Conservation (phyloP, 495 filamentous ascomycete genomes). For the Aspergillus coremiiformis region DNA sequence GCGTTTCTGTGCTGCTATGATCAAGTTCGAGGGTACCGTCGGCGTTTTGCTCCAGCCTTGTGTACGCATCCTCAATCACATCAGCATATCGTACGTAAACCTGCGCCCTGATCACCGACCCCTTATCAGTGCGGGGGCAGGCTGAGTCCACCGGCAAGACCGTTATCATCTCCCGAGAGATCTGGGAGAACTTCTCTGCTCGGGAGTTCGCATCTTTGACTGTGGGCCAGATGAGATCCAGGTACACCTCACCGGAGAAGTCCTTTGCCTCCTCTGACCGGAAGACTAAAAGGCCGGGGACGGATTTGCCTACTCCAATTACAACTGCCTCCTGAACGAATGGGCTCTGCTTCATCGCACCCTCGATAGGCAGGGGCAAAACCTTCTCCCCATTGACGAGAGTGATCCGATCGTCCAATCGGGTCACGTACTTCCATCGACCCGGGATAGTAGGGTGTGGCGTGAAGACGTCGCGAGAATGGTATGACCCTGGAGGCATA, state of each 20-base stretch:
- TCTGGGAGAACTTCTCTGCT: conserved; percentile 48
- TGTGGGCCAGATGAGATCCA: conserved; percentile 41
- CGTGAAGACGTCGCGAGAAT: conserved; percentile 55
- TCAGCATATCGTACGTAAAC: conserved; percentile 42
- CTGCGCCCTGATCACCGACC: conserved; percentile 48
- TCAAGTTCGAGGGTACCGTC: conserved; percentile 29
- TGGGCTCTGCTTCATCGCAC: conserved; percentile 42
- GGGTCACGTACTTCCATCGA: conserved; percentile 57
- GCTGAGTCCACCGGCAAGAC: conserved; percentile 32
- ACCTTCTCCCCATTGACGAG: conserved; percentile 65
- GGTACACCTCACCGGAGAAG: conserved; percentile 32
- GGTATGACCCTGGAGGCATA: conserved; percentile 43
- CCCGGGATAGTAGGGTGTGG: conserved; percentile 51
- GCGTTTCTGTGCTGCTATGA: conserved; percentile 29
- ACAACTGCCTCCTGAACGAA: conserved; percentile 51
- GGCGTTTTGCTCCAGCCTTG: conserved; percentile 20
- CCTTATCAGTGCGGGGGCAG: conserved; percentile 49
- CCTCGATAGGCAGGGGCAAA: conserved; percentile 56
- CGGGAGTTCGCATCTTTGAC: conserved; percentile 43
- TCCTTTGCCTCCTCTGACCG: conserved; percentile 24
- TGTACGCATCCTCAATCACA: conserved; percentile 44
- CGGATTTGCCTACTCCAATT: conserved; percentile 44
- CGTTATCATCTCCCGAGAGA: conserved; percentile 48
- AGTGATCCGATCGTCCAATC: conserved; percentile 57
- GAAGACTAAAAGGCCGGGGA: conserved; percentile 50